Base-by-base conservation (phyloP, 2,329 filamentous ascomycete genomes). In the Drechslerella coelobrocha region DNA sequence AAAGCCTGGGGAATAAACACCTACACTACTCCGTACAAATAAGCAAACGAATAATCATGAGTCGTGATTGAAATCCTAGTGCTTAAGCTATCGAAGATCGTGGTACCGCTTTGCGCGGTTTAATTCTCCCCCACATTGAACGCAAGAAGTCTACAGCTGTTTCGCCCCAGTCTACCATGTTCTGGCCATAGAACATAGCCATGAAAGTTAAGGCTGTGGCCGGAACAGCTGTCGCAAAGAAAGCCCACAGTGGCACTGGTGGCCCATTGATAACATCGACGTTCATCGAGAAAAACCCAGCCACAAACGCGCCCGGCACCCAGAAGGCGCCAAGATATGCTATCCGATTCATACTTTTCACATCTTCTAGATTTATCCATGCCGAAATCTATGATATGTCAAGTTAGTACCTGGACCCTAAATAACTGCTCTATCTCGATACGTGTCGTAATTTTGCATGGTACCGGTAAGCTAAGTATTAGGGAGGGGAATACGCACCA, bases 321-420 rank as follows among this genome's bases (percentile, higher is more conserved):
- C 48, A 34, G 6, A 59, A 26, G 17, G 55, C 55, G 8, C 55
- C 55, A 17, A 59, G 27, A 12, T 34, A 50, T 14, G 55, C 55
- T 5, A 59, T 39, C 8, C 43, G n/a, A 26, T 39, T 59, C 43
- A 50, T 59, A 21, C 29, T 37, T 26, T 50, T 59, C 27, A 31
- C 55, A 24, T 59, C 55, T 50, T 59, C 24, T 10, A 59, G 23
- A n/a, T 21, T 59, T 21, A 59, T 50, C 26, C 55, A 43, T 50
- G 39, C 54, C 2, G 55, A 50, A 24, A 59, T 50, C 55, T 59
- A 48, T 27, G 19, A 51, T 27, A 45, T n/a, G n/a, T 26, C 21
- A 17, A n/a, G 8, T 51, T 51, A 51, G 24, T 31, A n/a, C 17
- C 6, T 2, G 14, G 19, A n/a, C 7, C 31, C 34, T 6, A 37